Conservation (phyloP, 1,139 yeast genomes). For the Geotrichum cucujoidarum region DNA sequence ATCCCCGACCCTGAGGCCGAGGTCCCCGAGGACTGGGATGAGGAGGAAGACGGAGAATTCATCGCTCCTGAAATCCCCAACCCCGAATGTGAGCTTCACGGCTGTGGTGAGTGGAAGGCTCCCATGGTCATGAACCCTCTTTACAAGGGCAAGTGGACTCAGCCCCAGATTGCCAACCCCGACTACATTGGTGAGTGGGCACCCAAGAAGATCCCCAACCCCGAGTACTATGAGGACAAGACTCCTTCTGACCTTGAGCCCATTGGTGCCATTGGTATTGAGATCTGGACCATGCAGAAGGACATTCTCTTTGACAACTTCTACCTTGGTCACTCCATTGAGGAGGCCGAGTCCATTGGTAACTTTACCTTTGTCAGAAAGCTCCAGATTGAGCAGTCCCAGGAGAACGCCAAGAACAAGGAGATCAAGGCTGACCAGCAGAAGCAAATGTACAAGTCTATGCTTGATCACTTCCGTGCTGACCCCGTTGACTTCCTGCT, state of each 20-base stretch:
- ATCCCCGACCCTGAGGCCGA: conserved; percentile 62
- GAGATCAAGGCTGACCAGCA: conserved; percentile 29
- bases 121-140: conserved; percentile 63
- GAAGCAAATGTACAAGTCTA: conserved; percentile 22
- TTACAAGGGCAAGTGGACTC: conserved; percentile 74
- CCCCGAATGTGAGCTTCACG: conserved; percentile 63
- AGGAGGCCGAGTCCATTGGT: conserved; percentile 82
- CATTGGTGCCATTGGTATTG: conserved; percentile 82
- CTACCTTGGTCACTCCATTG: conserved; percentile 74
- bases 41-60: conserved; percentile 85
- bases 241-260: conserved; percentile 59
- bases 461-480: conserved; percentile 33
- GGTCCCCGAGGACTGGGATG: conserved; percentile 78
- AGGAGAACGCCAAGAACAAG: conserved; percentile 37
- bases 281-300: conserved; percentile 81
- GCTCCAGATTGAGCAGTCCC: conserved; percentile 47
- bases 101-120: conserved; percentile 74
- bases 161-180: conserved; percentile 66
- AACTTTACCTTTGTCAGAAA: conserved; percentile 68
- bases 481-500: conserved; percentile 37
- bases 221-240: conserved; percentile 56
- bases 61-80: conserved; percentile 63
- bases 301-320: conserved; percentile 76
- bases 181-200: conserved; percentile 73
- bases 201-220: conserved; percentile 65